Evolutionary conservation across 805 yeast genomes (phyloP).

Genomic region (Candida caryicola): DNA sequence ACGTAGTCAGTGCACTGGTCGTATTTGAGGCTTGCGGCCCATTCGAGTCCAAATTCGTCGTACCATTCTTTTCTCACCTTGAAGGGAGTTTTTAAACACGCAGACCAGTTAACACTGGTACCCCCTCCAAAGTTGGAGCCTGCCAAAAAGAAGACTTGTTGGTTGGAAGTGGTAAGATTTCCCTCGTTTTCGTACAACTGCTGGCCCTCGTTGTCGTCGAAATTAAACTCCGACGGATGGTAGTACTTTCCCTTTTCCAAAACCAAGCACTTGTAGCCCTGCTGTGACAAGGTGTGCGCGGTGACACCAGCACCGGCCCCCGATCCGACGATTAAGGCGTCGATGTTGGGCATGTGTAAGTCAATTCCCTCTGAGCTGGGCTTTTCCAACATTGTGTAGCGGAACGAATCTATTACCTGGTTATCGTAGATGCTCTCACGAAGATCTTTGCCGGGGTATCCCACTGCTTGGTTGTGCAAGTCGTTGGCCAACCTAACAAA

Average conservation of each 20-base stretch:
- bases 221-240: conserved; percentile 30
- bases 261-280: conserved; percentile 44
- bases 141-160: conserved; percentile 39
- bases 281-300: conserved; percentile 43
- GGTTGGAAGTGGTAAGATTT: conserved; percentile 29
- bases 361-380: conserved; percentile 28
- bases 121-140: conserved; percentile 61
- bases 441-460: conserved; percentile 34
- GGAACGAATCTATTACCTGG: conserved; percentile 23
- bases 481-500: conserved; percentile 30
- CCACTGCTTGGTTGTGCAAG: conserved; percentile 34
- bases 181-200: conserved; percentile 43
- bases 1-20: conserved; percentile 48
- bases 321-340: conserved; percentile 49
- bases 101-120: conserved; percentile 57
- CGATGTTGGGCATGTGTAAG: conserved; percentile 37
- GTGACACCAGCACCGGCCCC: conserved; percentile 56
- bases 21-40: conserved; percentile 41
- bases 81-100: conserved; percentile 48
- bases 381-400: conserved; percentile 28
- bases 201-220: conserved; percentile 37
- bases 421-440: conserved; percentile 28
- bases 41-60: conserved; percentile 42
- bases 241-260: conserved; percentile 51
- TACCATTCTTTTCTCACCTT: conserved; percentile 53